Evolutionary conservation across 345 rosid genomes (phyloP).

Genomic region (Lepidium didymum): DNA sequence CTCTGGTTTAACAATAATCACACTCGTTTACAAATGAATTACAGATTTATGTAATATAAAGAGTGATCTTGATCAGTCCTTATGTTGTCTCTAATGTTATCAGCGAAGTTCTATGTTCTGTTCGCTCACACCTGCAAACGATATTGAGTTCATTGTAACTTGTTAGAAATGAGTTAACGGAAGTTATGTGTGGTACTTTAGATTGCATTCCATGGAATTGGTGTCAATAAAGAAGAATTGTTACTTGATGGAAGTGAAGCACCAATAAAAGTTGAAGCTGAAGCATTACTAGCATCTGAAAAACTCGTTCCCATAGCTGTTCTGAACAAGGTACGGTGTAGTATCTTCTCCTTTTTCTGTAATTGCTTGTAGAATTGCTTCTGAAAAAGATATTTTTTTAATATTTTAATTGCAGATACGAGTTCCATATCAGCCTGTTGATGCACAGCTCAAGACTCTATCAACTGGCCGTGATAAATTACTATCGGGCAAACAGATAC

Average conservation of each 20-base stretch:
- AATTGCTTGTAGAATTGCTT: constrained; percentile 11
- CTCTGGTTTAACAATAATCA: not conserved
- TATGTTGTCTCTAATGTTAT: not conserved
- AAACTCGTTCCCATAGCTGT: constrained; percentile 65
- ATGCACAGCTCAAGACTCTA: constrained; percentile 66
- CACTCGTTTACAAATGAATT: not conserved
- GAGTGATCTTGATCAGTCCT: not conserved
- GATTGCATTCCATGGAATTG: constrained; percentile 88
- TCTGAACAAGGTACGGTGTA: constrained; percentile 61
- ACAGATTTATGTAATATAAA: not conserved
- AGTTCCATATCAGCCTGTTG: constrained; percentile 79
- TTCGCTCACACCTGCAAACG: not conserved
- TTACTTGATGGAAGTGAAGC: constrained; percentile 97
- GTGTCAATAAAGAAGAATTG: constrained; percentile 62
- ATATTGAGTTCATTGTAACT: not conserved
- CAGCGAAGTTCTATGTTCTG: constrained; percentile 1
- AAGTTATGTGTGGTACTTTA: constrained; percentile 23
- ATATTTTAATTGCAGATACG: no score
- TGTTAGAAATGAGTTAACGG: constrained; percentile 4
- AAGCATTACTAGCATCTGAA: constrained; percentile 73
- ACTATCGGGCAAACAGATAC: constrained; percentile 85
- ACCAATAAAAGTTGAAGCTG: constrained; percentile 76
- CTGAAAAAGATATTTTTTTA: no score
- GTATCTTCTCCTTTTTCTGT: constrained; percentile 1
- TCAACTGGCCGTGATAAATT: constrained; percentile 67